Percentiles rank a stretch among this genome's conserved stretches.
Conservation (phyloP, 73 alveolate species). For the Paramecium biaurelia region DNA sequence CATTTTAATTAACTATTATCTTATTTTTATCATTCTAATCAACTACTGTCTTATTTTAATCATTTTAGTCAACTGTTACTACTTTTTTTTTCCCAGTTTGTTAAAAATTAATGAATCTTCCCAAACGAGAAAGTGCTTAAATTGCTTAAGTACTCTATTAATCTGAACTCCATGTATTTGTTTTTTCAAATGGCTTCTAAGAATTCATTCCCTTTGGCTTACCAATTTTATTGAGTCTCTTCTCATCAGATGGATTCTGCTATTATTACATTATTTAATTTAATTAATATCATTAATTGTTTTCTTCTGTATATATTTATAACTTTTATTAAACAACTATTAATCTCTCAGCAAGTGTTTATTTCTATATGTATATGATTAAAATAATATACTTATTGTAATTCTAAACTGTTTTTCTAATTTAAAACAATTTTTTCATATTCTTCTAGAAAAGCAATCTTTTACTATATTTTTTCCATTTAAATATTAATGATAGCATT, state of each 20-base stretch:
- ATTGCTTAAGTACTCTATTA: background rate
- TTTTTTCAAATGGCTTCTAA: background rate
- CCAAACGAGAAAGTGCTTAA: background rate
- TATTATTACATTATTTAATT: background rate
- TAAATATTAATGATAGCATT: background rate
- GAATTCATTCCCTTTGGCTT: background rate
- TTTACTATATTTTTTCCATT: slow-evolving; percentile 36
- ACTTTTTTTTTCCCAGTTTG: background rate
- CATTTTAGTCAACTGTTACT: background rate
- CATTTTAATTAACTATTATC: background rate
- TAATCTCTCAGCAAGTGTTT: slow-evolving; percentile 34
- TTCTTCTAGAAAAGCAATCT: slow-evolving; percentile 50
- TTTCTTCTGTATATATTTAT: background rate
- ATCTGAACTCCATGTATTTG: background rate
- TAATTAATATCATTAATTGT: background rate
- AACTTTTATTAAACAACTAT: slow-evolving; percentile 1
- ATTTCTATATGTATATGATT: background rate
- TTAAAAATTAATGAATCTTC: background rate
- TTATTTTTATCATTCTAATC: background rate
- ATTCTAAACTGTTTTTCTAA: slow-evolving; percentile 3
- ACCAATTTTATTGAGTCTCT: background rate
- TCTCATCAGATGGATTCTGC: background rate
- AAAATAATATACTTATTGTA: background rate
- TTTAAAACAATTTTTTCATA: slow-evolving; percentile 52
- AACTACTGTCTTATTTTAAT: background rate